Conservation (phyloP, 1,284 basidiomycete species). For the Cutaneotrichosporon sp. region DNA sequence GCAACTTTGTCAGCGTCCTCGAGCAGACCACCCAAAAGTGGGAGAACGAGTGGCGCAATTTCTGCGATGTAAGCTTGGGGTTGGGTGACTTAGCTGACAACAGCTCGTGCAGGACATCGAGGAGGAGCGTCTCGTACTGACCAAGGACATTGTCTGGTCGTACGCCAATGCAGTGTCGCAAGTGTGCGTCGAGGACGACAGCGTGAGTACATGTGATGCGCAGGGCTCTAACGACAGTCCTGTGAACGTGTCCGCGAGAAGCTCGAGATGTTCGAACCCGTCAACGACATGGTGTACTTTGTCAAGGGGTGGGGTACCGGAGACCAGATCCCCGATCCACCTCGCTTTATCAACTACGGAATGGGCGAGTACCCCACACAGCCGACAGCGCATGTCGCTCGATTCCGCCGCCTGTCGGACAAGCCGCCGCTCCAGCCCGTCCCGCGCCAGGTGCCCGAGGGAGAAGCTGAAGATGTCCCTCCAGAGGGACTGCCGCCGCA, state of each 20-base stretch:
- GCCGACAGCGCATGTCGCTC: conserved; percentile 38
- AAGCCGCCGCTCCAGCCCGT: conserved; percentile 9
- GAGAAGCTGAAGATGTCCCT: background rate
- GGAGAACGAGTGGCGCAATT: conserved; percentile 90
- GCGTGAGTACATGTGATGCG: conserved; percentile 56
- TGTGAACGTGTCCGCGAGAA: conserved; percentile 79
- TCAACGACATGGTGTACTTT: conserved; percentile 77
- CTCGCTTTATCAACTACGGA: conserved; percentile 55
- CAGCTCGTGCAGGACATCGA: conserved; percentile 88
- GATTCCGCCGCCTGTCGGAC: conserved; percentile 40
- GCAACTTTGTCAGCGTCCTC: conserved; percentile 74
- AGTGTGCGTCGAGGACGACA: conserved; percentile 92
- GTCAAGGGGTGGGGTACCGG: conserved; percentile 80
- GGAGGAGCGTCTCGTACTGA: conserved; percentile 86
- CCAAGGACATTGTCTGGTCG: conserved; percentile 92
- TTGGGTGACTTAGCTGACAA: background rate
- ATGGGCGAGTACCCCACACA: conserved; percentile 45
- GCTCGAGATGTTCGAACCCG: conserved; percentile 74
- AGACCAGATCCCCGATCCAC: conserved; percentile 60
- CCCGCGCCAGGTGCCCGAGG: background rate
- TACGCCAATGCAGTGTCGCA: conserved; percentile 94
- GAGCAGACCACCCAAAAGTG: conserved; percentile 77
- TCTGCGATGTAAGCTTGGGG: conserved; percentile 62
- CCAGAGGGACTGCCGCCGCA: background rate
- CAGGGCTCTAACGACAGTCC: conserved; percentile 55